Conservation (phyloP, 257 asterid genomes). For the Nyctanthes arbortristis region DNA sequence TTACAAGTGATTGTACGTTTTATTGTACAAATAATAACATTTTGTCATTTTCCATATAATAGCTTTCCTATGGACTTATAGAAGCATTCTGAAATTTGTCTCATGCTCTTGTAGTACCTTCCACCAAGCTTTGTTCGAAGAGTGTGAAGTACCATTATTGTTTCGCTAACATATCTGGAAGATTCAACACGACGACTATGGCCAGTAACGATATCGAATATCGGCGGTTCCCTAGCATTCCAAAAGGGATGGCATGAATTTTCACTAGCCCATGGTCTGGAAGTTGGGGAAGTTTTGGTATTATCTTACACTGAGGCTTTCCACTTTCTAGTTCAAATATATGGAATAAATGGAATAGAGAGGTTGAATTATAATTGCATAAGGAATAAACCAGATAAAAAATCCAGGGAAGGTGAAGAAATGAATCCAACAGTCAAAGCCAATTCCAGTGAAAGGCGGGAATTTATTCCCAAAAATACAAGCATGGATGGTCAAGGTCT, state of each 20-base stretch:
- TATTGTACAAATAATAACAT: not conserved
- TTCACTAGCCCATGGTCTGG: constrained; percentile 38
- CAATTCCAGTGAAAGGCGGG: not conserved
- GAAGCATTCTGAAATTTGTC: constrained; percentile 1
- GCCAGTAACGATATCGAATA: constrained; percentile 37
- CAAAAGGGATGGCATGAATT: constrained; percentile 62
- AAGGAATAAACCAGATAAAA: constrained; percentile 11
- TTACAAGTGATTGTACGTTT: not conserved
- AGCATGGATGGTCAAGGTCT: constrained; percentile 30
- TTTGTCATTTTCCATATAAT: not conserved
- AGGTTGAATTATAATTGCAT: not conserved
- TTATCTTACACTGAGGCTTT: constrained; percentile 34
- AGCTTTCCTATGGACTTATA: not conserved
- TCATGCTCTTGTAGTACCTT: constrained; percentile 54
- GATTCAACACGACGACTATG: constrained; percentile 47
- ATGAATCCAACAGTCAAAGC: not conserved
- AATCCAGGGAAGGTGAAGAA: constrained; percentile 11
- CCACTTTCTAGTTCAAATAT: constrained; percentile 52
- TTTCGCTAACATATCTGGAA: constrained; percentile 46
- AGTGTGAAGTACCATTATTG: constrained; percentile 33
- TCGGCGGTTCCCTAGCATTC: constrained; percentile 42
- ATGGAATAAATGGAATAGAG: constrained; percentile 42
- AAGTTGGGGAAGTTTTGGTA: constrained; percentile 41
- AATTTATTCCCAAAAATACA: not conserved
- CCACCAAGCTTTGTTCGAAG: constrained; percentile 52